Evolutionary conservation across 1,284 basidiomycete species (phyloP).

Genomic region (Cystobasidium sp.): DNA sequence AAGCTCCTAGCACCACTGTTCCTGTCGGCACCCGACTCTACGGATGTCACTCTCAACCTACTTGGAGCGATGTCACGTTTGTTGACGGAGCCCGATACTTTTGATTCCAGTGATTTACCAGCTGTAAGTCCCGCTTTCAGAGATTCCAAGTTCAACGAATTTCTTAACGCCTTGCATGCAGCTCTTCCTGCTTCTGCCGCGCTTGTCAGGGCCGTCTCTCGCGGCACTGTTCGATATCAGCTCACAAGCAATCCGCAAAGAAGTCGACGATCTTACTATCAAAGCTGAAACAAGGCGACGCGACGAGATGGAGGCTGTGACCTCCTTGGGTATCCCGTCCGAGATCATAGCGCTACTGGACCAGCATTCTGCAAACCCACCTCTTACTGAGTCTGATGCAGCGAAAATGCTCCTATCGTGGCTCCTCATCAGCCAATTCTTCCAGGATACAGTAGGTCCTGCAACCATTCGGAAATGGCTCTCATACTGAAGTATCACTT

Average conservation of each 20-base stretch:
- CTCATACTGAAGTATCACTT: neutral
- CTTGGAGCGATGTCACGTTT: neutral
- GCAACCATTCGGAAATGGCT: constrained; percentile 38
- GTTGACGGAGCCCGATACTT: neutral
- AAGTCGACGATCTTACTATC: constrained; percentile 32
- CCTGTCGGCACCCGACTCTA: neutral
- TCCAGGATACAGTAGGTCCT: constrained; percentile 74
- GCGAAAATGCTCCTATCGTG: constrained; percentile 69
- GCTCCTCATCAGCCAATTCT: constrained; percentile 87
- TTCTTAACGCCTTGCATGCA: neutral
- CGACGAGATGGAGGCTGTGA: neutral
- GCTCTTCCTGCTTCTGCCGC: neutral
- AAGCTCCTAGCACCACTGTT: constrained; percentile 11
- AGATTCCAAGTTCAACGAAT: neutral
- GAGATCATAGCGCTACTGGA: neutral
- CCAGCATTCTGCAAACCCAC: neutral
- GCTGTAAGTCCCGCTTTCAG: neutral
- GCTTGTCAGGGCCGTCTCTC: neutral
- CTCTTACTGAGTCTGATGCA: neutral
- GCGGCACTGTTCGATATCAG: neutral
- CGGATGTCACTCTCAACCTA: constrained; percentile 2
- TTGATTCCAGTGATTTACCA: neutral
- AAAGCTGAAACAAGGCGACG: constrained; percentile 14
- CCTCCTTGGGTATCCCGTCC: neutral
- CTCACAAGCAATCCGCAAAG: constrained; percentile 11